Evolutionary conservation across 345 rosid species (phyloP).

Genomic region (Citrus australasica): DNA sequence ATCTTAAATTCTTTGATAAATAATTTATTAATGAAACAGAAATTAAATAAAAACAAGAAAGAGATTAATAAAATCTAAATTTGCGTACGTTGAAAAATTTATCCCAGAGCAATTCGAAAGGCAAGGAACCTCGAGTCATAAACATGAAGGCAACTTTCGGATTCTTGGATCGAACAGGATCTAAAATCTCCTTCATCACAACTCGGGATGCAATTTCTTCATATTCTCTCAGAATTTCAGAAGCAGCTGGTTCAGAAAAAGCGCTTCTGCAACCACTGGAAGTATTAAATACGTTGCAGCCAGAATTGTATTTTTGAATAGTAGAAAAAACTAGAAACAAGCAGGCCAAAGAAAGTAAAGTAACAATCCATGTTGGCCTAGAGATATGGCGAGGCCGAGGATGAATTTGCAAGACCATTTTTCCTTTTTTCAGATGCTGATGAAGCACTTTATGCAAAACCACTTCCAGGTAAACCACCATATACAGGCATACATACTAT

Average conservation of each 20-base stretch:
- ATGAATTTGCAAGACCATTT: neutral
- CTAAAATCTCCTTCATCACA: neutral
- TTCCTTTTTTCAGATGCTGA: neutral
- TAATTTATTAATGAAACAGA: neutral
- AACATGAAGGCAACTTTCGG: neutral
- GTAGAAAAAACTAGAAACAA: neutral
- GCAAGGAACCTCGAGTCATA: neutral
- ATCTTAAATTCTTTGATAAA: too few species aligned
- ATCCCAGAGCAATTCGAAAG: slow-evolving; percentile 1
- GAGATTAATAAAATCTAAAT: neutral
- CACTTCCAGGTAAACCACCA: too few species aligned
- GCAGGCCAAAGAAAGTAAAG: neutral
- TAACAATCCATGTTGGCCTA: neutral
- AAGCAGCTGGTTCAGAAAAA: neutral
- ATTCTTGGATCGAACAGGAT: neutral
- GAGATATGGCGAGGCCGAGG: neutral
- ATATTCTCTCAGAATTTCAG: neutral
- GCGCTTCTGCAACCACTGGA: neutral
- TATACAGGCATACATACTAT: neutral
- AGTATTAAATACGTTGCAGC: neutral
- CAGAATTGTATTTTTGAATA: neutral
- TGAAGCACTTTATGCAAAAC: neutral
- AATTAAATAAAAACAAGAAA: neutral
- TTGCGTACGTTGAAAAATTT: neutral
- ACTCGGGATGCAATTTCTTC: neutral